Evolutionary conservation across 2,329 filamentous ascomycete genomes (phyloP).

Genomic region (Colletotrichum sp.): DNA sequence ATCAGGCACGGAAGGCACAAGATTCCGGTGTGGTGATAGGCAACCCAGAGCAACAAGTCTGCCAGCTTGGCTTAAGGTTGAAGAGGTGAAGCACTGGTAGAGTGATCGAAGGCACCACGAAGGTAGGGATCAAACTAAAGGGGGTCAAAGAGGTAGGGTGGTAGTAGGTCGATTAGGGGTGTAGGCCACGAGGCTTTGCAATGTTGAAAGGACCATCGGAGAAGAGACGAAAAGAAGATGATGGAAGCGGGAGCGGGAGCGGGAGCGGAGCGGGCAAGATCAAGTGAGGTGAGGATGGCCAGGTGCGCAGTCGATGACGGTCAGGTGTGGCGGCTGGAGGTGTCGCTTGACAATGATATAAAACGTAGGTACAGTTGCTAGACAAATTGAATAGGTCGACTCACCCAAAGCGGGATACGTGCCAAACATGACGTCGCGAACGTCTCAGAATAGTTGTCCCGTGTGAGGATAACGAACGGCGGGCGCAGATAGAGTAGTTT

Average conservation of each 20-base stretch:
- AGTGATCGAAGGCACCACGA: background rate
- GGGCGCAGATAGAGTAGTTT: background rate
- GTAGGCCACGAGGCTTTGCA: background rate
- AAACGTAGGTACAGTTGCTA: background rate
- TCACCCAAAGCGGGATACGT: slow-evolving; percentile 45
- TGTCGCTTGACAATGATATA: background rate
- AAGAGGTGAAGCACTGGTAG: background rate
- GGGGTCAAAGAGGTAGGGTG: background rate
- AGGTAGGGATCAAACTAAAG: background rate
- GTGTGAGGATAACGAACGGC: background rate
- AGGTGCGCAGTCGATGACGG: background rate
- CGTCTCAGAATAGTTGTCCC: background rate
- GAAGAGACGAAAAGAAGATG: background rate
- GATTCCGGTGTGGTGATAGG: slow-evolving; percentile 27
- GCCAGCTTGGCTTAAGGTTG: background rate
- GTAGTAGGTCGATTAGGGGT: background rate
- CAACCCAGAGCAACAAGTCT: slow-evolving; percentile 23
- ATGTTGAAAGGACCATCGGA: background rate
- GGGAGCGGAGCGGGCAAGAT: slow-evolving; percentile 12
- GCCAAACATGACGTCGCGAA: slow-evolving; percentile 45
- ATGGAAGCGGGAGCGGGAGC: background rate
- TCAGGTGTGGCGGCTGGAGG: background rate
- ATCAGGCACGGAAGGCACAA: slow-evolving; percentile 24
- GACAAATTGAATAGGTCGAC: slow-evolving; percentile 23
- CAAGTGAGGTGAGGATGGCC: slow-evolving; percentile 18